These are phyloP conservation scores for Aspergillus unguis DNA, from an alignment of 2,329 filamentous ascomycete species.

Conservation along the genomic window DNA sequence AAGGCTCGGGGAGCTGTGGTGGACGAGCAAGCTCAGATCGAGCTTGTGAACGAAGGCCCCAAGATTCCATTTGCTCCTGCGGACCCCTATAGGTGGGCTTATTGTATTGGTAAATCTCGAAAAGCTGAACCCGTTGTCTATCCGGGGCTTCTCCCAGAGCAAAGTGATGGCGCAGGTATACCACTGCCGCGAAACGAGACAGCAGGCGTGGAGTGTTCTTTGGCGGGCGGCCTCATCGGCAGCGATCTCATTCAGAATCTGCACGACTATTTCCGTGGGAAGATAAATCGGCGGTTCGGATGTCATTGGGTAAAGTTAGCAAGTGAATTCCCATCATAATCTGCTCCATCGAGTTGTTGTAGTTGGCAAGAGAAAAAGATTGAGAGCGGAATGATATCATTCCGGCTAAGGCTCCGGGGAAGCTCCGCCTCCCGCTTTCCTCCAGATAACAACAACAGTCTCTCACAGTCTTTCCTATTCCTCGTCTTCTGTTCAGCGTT, in stretches of 20 bases:
- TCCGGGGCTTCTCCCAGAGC: slow-evolving; percentile 53
- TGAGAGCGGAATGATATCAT: slow-evolving; percentile 5
- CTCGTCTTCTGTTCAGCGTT: not conserved
- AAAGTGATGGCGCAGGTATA: slow-evolving; percentile 50
- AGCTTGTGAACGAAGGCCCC: slow-evolving; percentile 52
- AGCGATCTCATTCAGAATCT: slow-evolving; percentile 48
- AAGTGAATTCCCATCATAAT: slow-evolving; percentile 10
- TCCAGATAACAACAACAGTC: not conserved
- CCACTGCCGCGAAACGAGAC: slow-evolving; percentile 55
- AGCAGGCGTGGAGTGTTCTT: slow-evolving; percentile 49
- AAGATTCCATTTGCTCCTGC: slow-evolving; percentile 45
- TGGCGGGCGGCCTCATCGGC: slow-evolving; percentile 40
- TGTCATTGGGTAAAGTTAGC: slow-evolving; percentile 17
- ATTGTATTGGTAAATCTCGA: slow-evolving; percentile 54
- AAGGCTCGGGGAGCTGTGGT: slow-evolving; percentile 56
- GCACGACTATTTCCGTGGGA: slow-evolving; percentile 53
- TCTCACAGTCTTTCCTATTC: not conserved
- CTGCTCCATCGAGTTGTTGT: not conserved
- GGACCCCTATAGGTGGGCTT: slow-evolving; percentile 47
- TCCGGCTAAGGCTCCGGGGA: not conserved
- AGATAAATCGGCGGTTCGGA: slow-evolving; percentile 39
- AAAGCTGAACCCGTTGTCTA: slow-evolving; percentile 52
- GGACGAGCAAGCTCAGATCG: slow-evolving; percentile 55
- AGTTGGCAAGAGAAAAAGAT: not conserved
- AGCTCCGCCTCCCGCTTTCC: slow-evolving; percentile 3